Base-by-base conservation (phyloP, 2,329 filamentous ascomycete species). In the Cyclaneusma minus region DNA sequence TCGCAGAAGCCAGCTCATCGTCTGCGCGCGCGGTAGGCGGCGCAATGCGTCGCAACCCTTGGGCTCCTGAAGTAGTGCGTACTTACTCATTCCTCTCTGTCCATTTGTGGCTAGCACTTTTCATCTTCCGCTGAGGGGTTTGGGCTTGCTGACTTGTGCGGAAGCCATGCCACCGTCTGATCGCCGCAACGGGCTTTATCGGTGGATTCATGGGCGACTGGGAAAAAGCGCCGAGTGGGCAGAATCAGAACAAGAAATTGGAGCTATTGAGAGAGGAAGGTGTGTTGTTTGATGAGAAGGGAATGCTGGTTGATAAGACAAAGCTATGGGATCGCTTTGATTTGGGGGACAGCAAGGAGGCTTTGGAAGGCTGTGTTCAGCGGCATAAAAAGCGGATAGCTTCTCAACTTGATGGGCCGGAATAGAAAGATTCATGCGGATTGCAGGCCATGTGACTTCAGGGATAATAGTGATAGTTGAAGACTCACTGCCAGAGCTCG, bases 1-100 rank as follows among this genome's bases (percentile, higher is more conserved):
- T 77, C 16, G 62, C 70, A 0, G 52, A 51, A 18, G 62, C 68
- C 10, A 51, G 75, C 7, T 41, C 50, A 8, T 70, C 68, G n/a
- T 69, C 64, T 15, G 66, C 71, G 2, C 55, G 70, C 23, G 71
- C 71, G 3, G 59, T 77, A 2, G 71, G 71, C 3, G 68, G 66
- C 16, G 71, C 70, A 2, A 55, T 74, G 43, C 54, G 64, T 29
- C 31, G 43, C 27, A 76, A 76, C 38, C 70, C 69, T 0, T 75
- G 69, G 39, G 69, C 69, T 16, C 70, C 70, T 0, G 58, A 63
- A 29, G 64, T 75, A 36, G 54, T 41, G 9, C 7, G 9, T 12
- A 4, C 5, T 4, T 3, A 16, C 26, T 29, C 15, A 10, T 23
- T 11, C 3, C 4, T 13, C n/a, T n/a, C n/a, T n/a, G n/a, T n/a